Percentiles rank a stretch among this genome's conserved stretches.
Evolutionary conservation across 1,139 yeast species (phyloP).

Genomic region (Hyphopichia buzzinii): DNA sequence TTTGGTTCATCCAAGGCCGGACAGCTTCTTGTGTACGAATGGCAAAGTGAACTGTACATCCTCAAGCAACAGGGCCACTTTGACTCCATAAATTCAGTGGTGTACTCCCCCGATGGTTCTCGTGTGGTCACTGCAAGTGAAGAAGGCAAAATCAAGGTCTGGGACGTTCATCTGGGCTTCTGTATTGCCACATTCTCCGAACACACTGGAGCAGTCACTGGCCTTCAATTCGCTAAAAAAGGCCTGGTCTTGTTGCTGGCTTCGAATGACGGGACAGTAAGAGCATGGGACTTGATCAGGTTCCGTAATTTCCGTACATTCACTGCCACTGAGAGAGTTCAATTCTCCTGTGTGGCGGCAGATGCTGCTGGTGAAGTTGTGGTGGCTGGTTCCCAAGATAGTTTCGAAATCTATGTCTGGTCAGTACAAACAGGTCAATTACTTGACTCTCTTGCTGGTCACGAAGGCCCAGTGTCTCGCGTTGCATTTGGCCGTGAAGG

Average conservation of each 20-base stretch:
- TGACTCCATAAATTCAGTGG: conserved; percentile 79
- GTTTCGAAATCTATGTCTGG: conserved; percentile 92
- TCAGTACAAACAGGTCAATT: conserved; percentile 94
- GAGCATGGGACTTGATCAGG: conserved; percentile 95
- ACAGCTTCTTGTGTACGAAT: conserved; percentile 94
- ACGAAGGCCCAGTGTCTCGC: conserved; percentile 92
- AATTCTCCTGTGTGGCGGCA: conserved; percentile 85
- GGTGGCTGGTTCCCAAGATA: conserved; percentile 91
- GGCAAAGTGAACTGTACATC: conserved; percentile 97
- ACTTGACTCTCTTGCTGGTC: conserved; percentile 84
- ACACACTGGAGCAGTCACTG: conserved; percentile 87
- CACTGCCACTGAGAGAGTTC: conserved; percentile 86
- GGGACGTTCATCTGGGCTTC: conserved; percentile 94
- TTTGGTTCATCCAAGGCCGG: conserved; percentile 90
- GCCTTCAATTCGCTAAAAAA: conserved; percentile 77
- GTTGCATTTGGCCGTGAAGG: conserved; percentile 82
- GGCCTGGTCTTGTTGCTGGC: conserved; percentile 91
- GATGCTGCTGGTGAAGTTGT: conserved; percentile 98
- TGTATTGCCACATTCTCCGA: conserved; percentile 90
- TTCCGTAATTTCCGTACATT: conserved; percentile 93
- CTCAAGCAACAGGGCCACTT: conserved; percentile 97
- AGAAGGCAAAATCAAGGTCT: conserved; percentile 93
- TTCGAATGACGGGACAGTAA: conserved; percentile 92
- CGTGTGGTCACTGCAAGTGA: conserved; percentile 91
- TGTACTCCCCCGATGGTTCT: conserved; percentile 94